These are phyloP conservation scores for Cryomyces antarcticus DNA, from an alignment of 495 filamentous ascomycete species.

Conservation along the genomic window DNA sequence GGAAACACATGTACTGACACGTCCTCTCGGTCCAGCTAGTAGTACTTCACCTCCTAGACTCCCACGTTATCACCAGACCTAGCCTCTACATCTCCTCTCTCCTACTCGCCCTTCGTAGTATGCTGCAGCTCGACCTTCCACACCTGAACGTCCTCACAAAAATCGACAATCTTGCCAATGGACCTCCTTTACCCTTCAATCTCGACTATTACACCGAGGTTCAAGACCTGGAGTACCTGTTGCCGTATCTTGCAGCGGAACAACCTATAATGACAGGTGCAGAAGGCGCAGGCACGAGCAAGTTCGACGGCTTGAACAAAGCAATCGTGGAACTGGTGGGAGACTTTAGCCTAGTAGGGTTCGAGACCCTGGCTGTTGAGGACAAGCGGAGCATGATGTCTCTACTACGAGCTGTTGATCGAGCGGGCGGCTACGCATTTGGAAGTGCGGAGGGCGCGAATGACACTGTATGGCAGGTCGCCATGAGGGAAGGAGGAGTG, in stretches of 20 bases:
- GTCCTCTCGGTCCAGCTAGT: constrained; percentile 41
- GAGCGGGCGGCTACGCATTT: constrained; percentile 84
- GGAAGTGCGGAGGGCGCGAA: constrained; percentile 67
- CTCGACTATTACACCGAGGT: constrained; percentile 95
- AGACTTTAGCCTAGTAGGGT: constrained; percentile 71
- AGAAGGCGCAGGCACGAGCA: constrained; percentile 15
- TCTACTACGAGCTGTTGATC: constrained; percentile 67
- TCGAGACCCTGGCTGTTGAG: constrained; percentile 87
- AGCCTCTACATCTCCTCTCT: constrained; percentile 88
- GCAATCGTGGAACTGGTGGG: constrained; percentile 75
- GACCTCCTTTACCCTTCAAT: constrained; percentile 72
- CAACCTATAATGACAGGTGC: not conserved
- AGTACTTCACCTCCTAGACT: constrained; percentile 76
- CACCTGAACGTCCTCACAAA: constrained; percentile 93
- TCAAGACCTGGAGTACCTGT: constrained; percentile 72
- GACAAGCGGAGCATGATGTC: constrained; percentile 93
- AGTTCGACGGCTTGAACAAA: constrained; percentile 64
- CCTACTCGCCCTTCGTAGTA: constrained; percentile 77
- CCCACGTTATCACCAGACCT: constrained; percentile 73
- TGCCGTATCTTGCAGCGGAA: constrained; percentile 50
- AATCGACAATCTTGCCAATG: constrained; percentile 73
- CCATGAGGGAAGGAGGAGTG: constrained; percentile 68
- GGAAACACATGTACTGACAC: constrained; percentile 1
- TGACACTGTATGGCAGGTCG: constrained; percentile 80
- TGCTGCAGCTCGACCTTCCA: constrained; percentile 93